Percentiles rank a stretch among this genome's conserved stretches.
phyloP scores from a whole-genome alignment of 371 early-diverging fungal genomes.

The Zychaea mexicana region DNA sequence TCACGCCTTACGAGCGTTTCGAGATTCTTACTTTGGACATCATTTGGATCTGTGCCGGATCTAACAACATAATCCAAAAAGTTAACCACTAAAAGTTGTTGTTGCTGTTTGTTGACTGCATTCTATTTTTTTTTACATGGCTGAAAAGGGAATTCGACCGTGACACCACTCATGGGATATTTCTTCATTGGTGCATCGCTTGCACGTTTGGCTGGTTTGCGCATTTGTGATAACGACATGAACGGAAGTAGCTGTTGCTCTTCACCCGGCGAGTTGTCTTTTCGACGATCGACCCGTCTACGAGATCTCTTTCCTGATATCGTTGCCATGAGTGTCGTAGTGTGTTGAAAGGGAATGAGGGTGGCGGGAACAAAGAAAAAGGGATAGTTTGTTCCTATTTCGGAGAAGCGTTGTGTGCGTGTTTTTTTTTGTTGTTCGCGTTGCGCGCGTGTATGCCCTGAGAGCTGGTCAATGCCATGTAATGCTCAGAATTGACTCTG shows the following conservation, averaged over 20 bases:
- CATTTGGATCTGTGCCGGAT: constrained; percentile 62
- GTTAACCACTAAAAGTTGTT: neutral
- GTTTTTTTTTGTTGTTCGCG: neutral
- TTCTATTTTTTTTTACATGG: constrained; percentile 39
- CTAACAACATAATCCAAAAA: constrained; percentile 15
- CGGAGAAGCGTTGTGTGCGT: too few relatives aligned
- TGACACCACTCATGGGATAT: constrained; percentile 38
- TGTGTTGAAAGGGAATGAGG: too few relatives aligned
- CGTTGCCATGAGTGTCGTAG: too few relatives aligned
- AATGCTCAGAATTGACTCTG: too few relatives aligned
- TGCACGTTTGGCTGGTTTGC: neutral
- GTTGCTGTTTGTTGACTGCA: neutral
- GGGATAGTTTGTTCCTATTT: too few relatives aligned
- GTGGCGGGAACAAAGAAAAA: too few relatives aligned
- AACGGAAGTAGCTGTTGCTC: neutral
- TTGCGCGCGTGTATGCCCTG: neutral
- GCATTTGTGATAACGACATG: neutral
- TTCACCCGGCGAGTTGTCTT: too few relatives aligned
- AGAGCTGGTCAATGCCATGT: too few relatives aligned
- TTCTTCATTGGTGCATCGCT: constrained; percentile 6
- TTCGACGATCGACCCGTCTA: too few relatives aligned
- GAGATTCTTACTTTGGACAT: constrained; percentile 47
- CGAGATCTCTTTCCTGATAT: too few relatives aligned
- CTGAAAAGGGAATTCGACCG: constrained; percentile 55
- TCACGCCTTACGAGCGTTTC: neutral